These are phyloP conservation scores for Candida sanyaensis DNA, from an alignment of 1,139 yeast genomes.

Conservation along the genomic window DNA sequence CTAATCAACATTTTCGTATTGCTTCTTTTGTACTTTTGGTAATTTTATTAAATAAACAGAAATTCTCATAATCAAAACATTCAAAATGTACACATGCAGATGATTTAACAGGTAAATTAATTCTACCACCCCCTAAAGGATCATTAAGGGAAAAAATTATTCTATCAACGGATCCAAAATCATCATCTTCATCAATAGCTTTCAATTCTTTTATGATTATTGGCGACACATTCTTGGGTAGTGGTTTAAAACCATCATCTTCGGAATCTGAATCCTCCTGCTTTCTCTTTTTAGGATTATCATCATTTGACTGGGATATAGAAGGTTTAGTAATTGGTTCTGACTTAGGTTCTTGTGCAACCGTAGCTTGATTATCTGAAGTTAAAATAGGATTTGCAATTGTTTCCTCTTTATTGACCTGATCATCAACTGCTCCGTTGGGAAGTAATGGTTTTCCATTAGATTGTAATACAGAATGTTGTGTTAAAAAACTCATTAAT, in stretches of 20 bases:
- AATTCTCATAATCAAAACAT: conserved; percentile 48
- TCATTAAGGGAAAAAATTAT: conserved; percentile 32
- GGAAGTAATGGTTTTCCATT: conserved; percentile 1
- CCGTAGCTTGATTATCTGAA: neutral
- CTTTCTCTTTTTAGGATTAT: neutral
- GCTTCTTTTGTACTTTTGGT: conserved; percentile 30
- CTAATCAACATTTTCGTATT: conserved; percentile 28
- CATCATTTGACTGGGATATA: too few species aligned
- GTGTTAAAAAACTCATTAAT: conserved; percentile 9
- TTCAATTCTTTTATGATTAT: conserved; percentile 25
- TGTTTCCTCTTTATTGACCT: neutral
- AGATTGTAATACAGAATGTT: neutral
- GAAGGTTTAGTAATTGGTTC: neutral
- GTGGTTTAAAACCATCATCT: conserved; percentile 20
- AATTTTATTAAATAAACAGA: conserved; percentile 41
- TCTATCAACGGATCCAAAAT: conserved; percentile 26
- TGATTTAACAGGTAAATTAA: conserved; percentile 43
- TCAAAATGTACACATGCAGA: conserved; percentile 42
- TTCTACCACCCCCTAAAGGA: conserved; percentile 38
- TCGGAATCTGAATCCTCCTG: neutral
- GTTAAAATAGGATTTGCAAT: neutral
- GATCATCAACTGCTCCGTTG: neutral
- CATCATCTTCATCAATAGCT: conserved; percentile 17
- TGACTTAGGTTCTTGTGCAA: neutral
- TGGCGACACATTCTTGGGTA: conserved; percentile 28